Percentiles rank a stretch among this genome's conserved stretches.
Evolutionary conservation across 2,329 filamentous ascomycete genomes (phyloP).

Genomic region (Botryosphaeria dothidea): DNA sequence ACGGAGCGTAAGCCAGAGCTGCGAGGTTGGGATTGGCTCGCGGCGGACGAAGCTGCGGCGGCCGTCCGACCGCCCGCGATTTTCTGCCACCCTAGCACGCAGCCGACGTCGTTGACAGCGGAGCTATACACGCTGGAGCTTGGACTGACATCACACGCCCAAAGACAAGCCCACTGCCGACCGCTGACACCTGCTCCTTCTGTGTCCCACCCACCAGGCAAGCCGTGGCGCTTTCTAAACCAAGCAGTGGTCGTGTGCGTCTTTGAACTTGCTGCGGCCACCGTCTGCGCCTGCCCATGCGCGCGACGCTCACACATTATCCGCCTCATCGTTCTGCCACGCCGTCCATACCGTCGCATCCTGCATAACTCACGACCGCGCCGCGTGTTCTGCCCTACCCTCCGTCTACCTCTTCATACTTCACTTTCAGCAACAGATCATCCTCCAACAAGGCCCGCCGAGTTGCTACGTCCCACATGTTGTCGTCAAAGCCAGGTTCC

Average conservation of each 20-base stretch:
- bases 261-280: not conserved
- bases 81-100: not conserved
- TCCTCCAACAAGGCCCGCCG: not conserved
- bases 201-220: not conserved
- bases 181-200: not conserved
- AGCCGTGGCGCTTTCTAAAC: not conserved
- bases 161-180: not conserved
- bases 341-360: not conserved
- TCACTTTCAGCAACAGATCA: not conserved
- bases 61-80: not conserved
- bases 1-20: slow-evolving; percentile 2
- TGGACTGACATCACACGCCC: slow-evolving; percentile 1
- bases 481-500: slow-evolving; percentile 7
- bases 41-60: not conserved
- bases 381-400: not conserved
- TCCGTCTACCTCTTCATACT: no score
- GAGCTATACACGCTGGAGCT: not conserved
- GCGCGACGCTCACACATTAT: slow-evolving; percentile 10
- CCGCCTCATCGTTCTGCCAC: slow-evolving; percentile 7
- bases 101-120: not conserved
- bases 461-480: not conserved
- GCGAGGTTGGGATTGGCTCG: slow-evolving; percentile 14
- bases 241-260: not conserved
- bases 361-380: not conserved
- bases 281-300: not conserved